Evolutionary conservation across 2,329 filamentous ascomycete genomes (phyloP), one percentile per base, ranked within the genome.

Genomic region (Ophiostoma triangulosporum): DNA sequence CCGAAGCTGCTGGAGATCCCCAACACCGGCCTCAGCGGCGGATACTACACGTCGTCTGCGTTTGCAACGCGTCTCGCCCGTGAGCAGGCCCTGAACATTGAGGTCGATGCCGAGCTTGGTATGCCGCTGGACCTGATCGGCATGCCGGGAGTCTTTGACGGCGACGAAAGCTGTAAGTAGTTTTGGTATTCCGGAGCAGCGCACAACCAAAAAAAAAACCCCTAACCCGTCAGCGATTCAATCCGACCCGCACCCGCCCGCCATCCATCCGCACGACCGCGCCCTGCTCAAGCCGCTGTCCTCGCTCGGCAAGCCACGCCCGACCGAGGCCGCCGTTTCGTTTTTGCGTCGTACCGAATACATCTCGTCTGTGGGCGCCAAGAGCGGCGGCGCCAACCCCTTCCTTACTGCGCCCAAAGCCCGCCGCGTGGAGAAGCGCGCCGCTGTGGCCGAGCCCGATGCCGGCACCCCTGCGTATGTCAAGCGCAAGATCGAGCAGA

Each of bases 1-100:
- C 93, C 93, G 1, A 98, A 98, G 75, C 83, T 98, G 58, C 85
- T 98, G 62, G 88, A 97, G 60, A 95, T 98, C 57, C 91, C 93
- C 11, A 95, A 95, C 63, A 93, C 88, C 54, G 93, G 93, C 40
- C 78, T 97, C 15, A 78, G 86, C 38, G 86, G 83, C 61, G 85
- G 84, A 56, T 86, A 94, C 66, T 97, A 96, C 69, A 94, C 93
- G 31, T 88, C 83, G 3, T 88, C 93, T 1, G 83, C 83, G 22
- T 98, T 95, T 71, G 89, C 90, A 29, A 93, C 90, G 46, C 83
- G 88, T 58, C 74, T 98, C 61, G 88, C 87, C 17, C 78, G 91
- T 64, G 89, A 95, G 64, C 93, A 97, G 72, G 87, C 91, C 51
- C 75, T 95, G 49, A 97, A 96, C 65, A 93, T 98, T 57, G 93